These are phyloP conservation scores for Umbelopsis vinacea DNA, from an alignment of 192 early-diverging fungal species.

Conservation along the genomic window DNA sequence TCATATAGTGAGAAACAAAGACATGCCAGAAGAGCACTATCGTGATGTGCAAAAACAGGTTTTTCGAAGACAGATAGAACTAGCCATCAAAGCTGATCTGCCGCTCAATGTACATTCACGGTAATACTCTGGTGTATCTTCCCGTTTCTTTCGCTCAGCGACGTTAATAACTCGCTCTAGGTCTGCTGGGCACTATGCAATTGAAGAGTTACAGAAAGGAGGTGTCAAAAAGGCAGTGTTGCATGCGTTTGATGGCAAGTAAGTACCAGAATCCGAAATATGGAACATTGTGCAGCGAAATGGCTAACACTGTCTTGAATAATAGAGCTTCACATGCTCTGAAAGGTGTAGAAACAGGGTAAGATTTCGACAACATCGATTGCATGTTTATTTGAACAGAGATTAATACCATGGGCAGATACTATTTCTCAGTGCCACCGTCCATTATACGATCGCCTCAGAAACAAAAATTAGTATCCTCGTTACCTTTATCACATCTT, in stretches of 20 bases:
- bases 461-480: slow-evolving; percentile 49
- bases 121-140: neutral
- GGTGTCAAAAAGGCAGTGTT: slow-evolving; percentile 52
- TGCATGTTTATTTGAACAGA: neutral
- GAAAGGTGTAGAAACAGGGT: slow-evolving; percentile 46
- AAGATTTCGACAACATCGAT: neutral
- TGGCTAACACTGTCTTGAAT: neutral
- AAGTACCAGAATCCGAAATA: neutral
- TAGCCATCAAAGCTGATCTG: slow-evolving; percentile 49
- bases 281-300: neutral
- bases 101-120: slow-evolving; percentile 63
- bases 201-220: slow-evolving; percentile 51
- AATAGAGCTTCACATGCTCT: slow-evolving; percentile 45
- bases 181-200: slow-evolving; percentile 57
- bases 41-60: slow-evolving; percentile 54
- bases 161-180: neutral
- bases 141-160: neutral
- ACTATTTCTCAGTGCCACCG: slow-evolving; percentile 62
- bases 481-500: slow-evolving; percentile 51
- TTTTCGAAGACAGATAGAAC: slow-evolving; percentile 49
- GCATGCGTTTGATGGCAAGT: slow-evolving; percentile 64
- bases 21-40: slow-evolving; percentile 40
- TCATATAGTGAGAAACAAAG: slow-evolving; percentile 41
- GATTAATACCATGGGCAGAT: slow-evolving; percentile 8
- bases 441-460: slow-evolving; percentile 52